Base-by-base conservation (phyloP, 805 yeast genomes). In the Blastobotrys attinorum region DNA sequence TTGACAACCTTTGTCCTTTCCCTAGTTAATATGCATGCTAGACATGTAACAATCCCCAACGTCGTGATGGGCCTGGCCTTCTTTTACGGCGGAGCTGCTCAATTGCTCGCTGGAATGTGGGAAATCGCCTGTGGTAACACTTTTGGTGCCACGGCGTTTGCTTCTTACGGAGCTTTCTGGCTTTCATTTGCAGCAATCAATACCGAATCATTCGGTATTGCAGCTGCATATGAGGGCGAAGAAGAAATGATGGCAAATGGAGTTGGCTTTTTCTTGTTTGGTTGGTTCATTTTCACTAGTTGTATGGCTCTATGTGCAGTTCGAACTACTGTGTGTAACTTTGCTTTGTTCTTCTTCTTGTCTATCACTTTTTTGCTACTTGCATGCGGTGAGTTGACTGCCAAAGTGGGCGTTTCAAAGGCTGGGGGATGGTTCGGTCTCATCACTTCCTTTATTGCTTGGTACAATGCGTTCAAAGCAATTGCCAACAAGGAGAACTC, bases 361-460 rank as follows among this genome's bases (percentile, higher is more conserved):
- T 66, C 63, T 17, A 40, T 78, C 3, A 76, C 83, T 1, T 80
- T 76, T 60, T 50, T 80, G 39, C 60, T 81, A 27, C 62, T 81
- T 37, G 64, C 76, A 0, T 66, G 70, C 40, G 79, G 78, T 22
- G 71, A 75, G 43, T 70, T 79, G 43, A 52, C 73, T 2, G 71
- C 70, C 0, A 65, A 61, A 20, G 57, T 53, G 20, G 65, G 64
- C 22, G 62, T 70, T 37, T 61, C 66, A 8, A 69, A 66, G 59
- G 85, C 81, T 16, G 86, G 81, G 47, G 87, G 86, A 46, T 73
- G 71, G 27, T 58, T 77, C 37, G 84, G 85, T 23, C 61, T 79
- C 25, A 50, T 79, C 23, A 69, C 81, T 16, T 71, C 81, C 2
- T 61, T 73, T 43, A 52, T 72, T 42, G 85, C 81, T 13, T 79